Evolutionary conservation across 1,139 yeast species (phyloP), one percentile per base, ranked within the genome.

Genomic region (Kodamaea fungicola): DNA sequence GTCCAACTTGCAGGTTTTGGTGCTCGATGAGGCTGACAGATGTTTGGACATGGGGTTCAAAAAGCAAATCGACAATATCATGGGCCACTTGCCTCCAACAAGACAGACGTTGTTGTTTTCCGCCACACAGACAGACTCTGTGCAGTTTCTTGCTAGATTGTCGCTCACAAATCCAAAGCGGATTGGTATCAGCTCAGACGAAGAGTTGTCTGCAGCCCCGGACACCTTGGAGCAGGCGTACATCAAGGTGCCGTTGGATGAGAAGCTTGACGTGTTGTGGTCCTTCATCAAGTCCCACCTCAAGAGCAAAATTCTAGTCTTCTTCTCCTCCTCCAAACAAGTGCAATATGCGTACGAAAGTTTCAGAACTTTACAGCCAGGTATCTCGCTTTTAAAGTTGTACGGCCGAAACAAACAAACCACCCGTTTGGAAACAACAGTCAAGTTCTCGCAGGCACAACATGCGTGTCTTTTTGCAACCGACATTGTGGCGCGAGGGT

Each of bases 401-500:
- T 96, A 90, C 54, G 99, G 99, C 4, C 81, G 96, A 52, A 96
- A 92, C 61, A 92, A 92, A 58, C 98, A 92, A 59, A 82, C 89
- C 7, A 86, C 97, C 1, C 75, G 99, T 54, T 74, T 90, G 42
- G 98, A 94, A 55, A 86, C 96, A 8, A 82, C 95, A 2, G 75
- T 76, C 44, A 87, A 89, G 59, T 92, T 90, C 57, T 78, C 94
- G 9, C 80, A 83, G 41, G 87, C 97, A 2, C 89, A 85, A 49
- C 80, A 86, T 44, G 92, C 88, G 9, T 90, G 97, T 64, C 65
- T 92, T 33, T 84, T 92, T 58, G 96, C 97, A 2, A 92, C 99
- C 0, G 99, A 92, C 65, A 87, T 92, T 39, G 97, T 90, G 22
- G 97, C 99, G 1, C 74, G 99, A 59, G 99, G 99, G 9, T 76